phyloP scores from a whole-genome alignment of 2,329 filamentous ascomycete genomes.

The Cryphonectria japonica region DNA sequence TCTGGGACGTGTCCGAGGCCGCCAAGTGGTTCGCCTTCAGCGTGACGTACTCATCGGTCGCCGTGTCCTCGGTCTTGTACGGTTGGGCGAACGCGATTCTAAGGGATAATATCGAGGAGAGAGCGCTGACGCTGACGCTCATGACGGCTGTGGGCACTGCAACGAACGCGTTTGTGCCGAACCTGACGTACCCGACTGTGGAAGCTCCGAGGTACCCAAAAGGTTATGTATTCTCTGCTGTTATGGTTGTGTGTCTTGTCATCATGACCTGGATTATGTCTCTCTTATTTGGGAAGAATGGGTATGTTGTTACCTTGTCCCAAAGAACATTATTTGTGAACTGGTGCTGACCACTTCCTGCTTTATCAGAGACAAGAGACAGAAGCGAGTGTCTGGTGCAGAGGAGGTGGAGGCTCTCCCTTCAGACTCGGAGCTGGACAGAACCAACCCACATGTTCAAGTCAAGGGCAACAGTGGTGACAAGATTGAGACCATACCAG shows the following conservation, averaged over 20 bases:
- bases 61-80: constrained; percentile 59
- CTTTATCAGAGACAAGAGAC: background rate
- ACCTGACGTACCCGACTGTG: constrained; percentile 53
- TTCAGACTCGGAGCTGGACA: background rate
- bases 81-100: constrained; percentile 60
- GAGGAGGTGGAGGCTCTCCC: background rate
- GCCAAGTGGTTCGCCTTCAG: constrained; percentile 60
- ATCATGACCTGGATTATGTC: constrained; percentile 16
- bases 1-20: constrained; percentile 61
- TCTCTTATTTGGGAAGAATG: constrained; percentile 16
- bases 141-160: constrained; percentile 58
- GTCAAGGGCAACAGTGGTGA: background rate
- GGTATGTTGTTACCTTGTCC: constrained; percentile 11
- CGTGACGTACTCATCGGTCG: constrained; percentile 52
- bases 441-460: background rate
- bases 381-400: background rate
- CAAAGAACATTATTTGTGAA: background rate
- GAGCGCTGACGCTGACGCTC: constrained; percentile 53
- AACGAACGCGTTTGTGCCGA: constrained; percentile 59
- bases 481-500: background rate
- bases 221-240: constrained; percentile 39
- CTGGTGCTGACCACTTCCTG: background rate
- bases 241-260: constrained; percentile 22
- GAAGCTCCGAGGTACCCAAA: constrained; percentile 48
- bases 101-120: constrained; percentile 48